Evolutionary conservation across 2,329 filamentous ascomycete species (phyloP).

Genomic region (Allantophomopsis lycopodina): DNA sequence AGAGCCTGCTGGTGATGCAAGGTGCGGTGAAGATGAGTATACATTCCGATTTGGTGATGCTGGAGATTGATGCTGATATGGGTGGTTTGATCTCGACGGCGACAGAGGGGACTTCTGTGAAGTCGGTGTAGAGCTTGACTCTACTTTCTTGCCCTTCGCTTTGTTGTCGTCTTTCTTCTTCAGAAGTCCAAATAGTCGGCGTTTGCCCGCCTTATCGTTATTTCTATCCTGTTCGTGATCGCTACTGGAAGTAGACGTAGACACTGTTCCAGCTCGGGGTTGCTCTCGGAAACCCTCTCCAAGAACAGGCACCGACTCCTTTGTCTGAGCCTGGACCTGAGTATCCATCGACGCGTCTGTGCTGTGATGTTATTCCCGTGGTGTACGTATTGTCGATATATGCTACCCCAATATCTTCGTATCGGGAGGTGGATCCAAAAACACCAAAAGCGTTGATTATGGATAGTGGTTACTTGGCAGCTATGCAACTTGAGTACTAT

Average conservation of each 20-base stretch:
- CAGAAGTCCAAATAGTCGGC: conserved; percentile 45
- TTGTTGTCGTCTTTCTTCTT: conserved; percentile 44
- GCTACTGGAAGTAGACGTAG: conserved; percentile 12
- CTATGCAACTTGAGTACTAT: no score
- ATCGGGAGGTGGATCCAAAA: no score
- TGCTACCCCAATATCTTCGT: no score
- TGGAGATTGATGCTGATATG: conserved; percentile 25
- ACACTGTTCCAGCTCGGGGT: conserved; percentile 8
- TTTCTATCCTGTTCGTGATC: conserved; percentile 17
- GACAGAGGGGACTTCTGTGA: conserved; percentile 5
- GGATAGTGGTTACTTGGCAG: no score
- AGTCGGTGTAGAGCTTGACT: conserved; percentile 9
- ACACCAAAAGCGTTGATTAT: no score
- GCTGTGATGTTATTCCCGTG: no score
- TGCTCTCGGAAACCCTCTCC: conserved; percentile 18
- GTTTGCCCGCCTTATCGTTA: conserved; percentile 33
- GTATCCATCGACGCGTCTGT: no score
- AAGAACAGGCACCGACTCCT: conserved; percentile 16
- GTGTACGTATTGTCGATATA: no score
- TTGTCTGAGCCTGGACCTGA: no score
- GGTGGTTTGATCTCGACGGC: conserved; percentile 24
- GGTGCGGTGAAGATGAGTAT: conserved; percentile 55
- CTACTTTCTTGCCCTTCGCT: conserved; percentile 22
- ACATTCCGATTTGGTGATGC: conserved; percentile 53
- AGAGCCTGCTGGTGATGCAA: conserved; percentile 64